A percentile compares a stretch with the other conserved stretches of the same genome.
These are phyloP conservation scores for Colletotrichum sp. DNA, from an alignment of 2,329 filamentous ascomycete species.

Conservation along the genomic window DNA sequence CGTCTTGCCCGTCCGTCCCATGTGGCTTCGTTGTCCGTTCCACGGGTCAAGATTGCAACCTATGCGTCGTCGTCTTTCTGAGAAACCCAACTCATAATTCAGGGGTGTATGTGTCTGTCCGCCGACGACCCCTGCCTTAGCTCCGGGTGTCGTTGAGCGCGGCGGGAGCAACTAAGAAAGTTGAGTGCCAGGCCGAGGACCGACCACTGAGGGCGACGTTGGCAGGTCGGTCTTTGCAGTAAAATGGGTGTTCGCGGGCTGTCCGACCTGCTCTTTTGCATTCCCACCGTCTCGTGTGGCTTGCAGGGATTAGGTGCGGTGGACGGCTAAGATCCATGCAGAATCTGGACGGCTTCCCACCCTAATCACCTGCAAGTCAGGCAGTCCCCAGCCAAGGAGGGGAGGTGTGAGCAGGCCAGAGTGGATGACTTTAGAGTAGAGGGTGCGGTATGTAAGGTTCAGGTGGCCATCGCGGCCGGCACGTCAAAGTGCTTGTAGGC, in stretches of 20 bases:
- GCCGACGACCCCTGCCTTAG: slow-evolving; percentile 18
- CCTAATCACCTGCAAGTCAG: slow-evolving; percentile 23
- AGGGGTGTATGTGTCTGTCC: slow-evolving; percentile 8
- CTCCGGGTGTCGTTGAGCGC: slow-evolving; percentile 5
- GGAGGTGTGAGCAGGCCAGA: not conserved
- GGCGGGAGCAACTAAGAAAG: not conserved
- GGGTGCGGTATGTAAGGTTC: slow-evolving; percentile 20
- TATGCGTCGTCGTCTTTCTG: not conserved
- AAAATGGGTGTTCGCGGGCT: slow-evolving; percentile 2
- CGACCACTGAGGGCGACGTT: not conserved
- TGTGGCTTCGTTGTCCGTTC: not conserved
- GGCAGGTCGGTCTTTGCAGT: not conserved
- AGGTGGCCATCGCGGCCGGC: slow-evolving; percentile 18
- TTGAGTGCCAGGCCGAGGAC: slow-evolving; percentile 10
- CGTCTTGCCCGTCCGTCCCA: not conserved
- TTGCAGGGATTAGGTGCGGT: slow-evolving; percentile 18
- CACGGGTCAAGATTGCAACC: not conserved
- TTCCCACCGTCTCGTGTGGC: slow-evolving; percentile 21
- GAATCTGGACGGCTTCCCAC: slow-evolving; percentile 23
- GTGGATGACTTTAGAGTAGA: slow-evolving; percentile 19
- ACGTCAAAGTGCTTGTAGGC: slow-evolving; percentile 12
- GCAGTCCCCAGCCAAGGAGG: slow-evolving; percentile 17
- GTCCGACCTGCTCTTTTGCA: slow-evolving; percentile 3
- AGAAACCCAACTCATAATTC: not conserved
- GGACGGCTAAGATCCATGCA: slow-evolving; percentile 15